Evolutionary conservation across 148 eudicot genomes (phyloP).

Genomic region (Cornus kousa): DNA sequence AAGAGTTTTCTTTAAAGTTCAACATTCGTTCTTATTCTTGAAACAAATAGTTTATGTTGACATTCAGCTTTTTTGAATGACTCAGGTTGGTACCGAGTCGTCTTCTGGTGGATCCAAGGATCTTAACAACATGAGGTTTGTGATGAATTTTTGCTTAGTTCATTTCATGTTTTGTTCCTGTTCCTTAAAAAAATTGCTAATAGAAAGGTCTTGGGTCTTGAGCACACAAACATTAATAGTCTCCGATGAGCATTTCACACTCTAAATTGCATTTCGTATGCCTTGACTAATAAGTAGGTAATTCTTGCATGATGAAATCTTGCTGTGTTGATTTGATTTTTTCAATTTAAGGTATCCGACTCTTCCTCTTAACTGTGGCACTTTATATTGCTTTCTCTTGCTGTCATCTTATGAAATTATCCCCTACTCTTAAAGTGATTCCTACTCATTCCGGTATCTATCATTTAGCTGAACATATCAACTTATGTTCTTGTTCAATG

Average conservation of each 20-base stretch:
- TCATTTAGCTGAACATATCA: not conserved
- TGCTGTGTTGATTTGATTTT: not conserved
- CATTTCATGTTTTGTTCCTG: not conserved
- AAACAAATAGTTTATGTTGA: not conserved
- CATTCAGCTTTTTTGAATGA: constrained; percentile 10
- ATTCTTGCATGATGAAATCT: too few relatives aligned
- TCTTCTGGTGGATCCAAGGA: constrained; percentile 40
- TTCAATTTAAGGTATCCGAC: not conserved
- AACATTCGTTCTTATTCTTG: not conserved
- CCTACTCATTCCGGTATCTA: not conserved
- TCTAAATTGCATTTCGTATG: too few relatives aligned
- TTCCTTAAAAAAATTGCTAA: not conserved
- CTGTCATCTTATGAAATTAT: not conserved
- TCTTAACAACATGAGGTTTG: constrained; percentile 43
- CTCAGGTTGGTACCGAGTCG: constrained; percentile 31
- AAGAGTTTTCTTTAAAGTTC: not conserved
- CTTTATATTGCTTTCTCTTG: not conserved
- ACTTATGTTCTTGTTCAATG: not conserved
- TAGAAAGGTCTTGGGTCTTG: not conserved
- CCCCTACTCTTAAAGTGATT: not conserved
- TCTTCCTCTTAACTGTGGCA: not conserved
- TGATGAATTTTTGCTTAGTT: not conserved
- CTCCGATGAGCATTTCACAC: too few relatives aligned
- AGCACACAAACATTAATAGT: not conserved
- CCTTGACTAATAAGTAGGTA: too few relatives aligned